These are phyloP conservation scores for Solanum chacoense DNA, from an alignment of 305 asterid species.

Conservation along the genomic window DNA sequence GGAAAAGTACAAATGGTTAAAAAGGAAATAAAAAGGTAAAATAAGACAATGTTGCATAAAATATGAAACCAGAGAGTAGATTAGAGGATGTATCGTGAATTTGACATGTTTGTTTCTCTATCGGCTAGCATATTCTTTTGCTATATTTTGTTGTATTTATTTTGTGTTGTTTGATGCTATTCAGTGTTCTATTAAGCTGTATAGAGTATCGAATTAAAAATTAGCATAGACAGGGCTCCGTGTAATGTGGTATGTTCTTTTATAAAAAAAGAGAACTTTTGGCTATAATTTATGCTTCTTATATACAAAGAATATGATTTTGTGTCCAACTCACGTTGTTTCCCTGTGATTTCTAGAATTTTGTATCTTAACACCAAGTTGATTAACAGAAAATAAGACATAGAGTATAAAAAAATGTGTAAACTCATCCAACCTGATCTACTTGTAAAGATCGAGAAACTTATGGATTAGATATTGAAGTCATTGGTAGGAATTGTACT, in stretches of 20 bases:
- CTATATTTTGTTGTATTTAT: not conserved
- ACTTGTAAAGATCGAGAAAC: not conserved
- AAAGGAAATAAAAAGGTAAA: not conserved
- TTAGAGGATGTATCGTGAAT: not conserved
- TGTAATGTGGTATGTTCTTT: not conserved
- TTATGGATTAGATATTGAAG: not conserved
- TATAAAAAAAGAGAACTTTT: too few species aligned
- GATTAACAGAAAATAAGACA: not conserved
- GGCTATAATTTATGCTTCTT: not conserved
- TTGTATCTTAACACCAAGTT: not conserved
- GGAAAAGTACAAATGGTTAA: not conserved
- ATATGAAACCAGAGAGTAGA: not conserved
- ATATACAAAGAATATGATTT: not conserved
- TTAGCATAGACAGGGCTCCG: not conserved
- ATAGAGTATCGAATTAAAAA: not conserved
- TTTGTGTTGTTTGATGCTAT: not conserved
- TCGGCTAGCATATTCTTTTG: not conserved
- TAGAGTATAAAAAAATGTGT: not conserved
- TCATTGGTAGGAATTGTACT: constrained; percentile 8
- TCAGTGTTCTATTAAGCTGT: not conserved
- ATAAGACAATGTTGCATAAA: not conserved
- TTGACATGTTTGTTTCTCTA: not conserved
- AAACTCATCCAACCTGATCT: not conserved
- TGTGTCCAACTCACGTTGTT: not conserved
- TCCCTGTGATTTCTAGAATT: not conserved